Base-by-base conservation (phyloP, 805 yeast genomes). In the Saturnispora sanitii region DNA sequence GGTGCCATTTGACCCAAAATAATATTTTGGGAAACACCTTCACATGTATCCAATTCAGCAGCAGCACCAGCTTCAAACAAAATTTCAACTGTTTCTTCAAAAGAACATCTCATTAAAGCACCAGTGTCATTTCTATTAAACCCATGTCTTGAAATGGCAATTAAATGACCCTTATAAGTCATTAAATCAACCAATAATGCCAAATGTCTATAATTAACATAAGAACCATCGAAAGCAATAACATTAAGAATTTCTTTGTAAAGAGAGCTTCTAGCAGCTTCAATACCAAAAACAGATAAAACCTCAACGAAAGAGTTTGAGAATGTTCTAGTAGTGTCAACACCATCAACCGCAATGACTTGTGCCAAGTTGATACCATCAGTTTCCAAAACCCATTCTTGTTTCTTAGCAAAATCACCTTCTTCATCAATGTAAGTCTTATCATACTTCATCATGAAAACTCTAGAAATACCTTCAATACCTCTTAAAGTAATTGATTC, bases 141-240 rank as follows among this genome's bases (percentile, higher is more conserved):
- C 75, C 99, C 99, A 60, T 92, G 98, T 75, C 99, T 94, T 33
- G 97, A 90, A 55, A 92, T 88, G 31, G 99, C 97, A 84, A 94
- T 90, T 63, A 92, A 71, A 58, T 90, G 95, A 56, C 99, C 99
- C 58, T 95, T 81, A 30, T 95, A 84, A 2, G 99, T 92, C 99
- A 92, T 92, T 29, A 88, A 94, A 68, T 92, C 99, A 44, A 92
- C 97, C 54, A 92, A 72, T 54, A 92, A 69, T 4, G 99, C 96
- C 92, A 92, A 82, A 57, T 92, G 99, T 67, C 99, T 81, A 67
- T 92, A 92, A 65, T 92, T 92, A 47, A 92, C 99, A 56, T 92
- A 92, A 29, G 98, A 88, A 83, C 98, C 99, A 73, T 92, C 99
- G 56, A 94, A 92, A 3, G 97, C 96, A 73, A 92, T 87, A 53